phyloP scores from a whole-genome alignment of 2,329 filamentous ascomycete genomes.

The Fonsecaea erecta region DNA sequence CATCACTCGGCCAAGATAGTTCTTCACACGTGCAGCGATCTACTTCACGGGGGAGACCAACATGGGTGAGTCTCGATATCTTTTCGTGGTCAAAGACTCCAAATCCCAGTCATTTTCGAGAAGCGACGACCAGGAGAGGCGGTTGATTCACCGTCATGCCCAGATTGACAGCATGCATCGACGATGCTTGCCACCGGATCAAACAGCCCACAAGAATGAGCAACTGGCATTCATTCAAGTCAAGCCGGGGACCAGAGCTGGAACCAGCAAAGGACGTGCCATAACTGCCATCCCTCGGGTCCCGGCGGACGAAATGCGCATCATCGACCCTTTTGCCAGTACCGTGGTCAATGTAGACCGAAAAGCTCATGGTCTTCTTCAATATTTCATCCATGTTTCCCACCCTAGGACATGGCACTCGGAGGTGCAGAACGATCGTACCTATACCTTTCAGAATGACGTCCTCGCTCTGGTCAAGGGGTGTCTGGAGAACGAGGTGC shows the following conservation, averaged over 20 bases:
- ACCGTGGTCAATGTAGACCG: conserved; percentile 11
- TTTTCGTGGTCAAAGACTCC: conserved; percentile 18
- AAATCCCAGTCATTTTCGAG: conserved; percentile 7
- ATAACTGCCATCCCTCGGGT: conserved; percentile 5
- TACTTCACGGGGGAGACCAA: neutral
- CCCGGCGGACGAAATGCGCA: neutral
- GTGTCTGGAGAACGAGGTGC: conserved; percentile 5
- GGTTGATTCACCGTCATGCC: conserved; percentile 13
- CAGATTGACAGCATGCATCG: conserved; percentile 14
- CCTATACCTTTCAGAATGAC: conserved; percentile 12
- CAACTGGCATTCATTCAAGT: conserved; percentile 13
- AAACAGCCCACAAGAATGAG: neutral
- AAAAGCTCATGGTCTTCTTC: conserved; percentile 4
- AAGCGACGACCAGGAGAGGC: conserved; percentile 10
- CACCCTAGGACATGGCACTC: conserved; percentile 11
- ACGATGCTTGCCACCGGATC: neutral
- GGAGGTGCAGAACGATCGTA: conserved; percentile 4
- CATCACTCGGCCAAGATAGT: neutral
- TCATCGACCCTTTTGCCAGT: conserved; percentile 9
- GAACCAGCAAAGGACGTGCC: neutral
- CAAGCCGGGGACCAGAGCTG: conserved; percentile 2
- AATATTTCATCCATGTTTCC: conserved; percentile 14
- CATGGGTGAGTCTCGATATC: conserved; percentile 24
- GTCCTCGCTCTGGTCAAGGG: conserved; percentile 1
- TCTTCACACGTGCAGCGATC: neutral